Evolutionary conservation across 2,329 filamentous ascomycete genomes (phyloP), one percentile per base, ranked within the genome.

Genomic region (Pseudogymnoascus sp.): DNA sequence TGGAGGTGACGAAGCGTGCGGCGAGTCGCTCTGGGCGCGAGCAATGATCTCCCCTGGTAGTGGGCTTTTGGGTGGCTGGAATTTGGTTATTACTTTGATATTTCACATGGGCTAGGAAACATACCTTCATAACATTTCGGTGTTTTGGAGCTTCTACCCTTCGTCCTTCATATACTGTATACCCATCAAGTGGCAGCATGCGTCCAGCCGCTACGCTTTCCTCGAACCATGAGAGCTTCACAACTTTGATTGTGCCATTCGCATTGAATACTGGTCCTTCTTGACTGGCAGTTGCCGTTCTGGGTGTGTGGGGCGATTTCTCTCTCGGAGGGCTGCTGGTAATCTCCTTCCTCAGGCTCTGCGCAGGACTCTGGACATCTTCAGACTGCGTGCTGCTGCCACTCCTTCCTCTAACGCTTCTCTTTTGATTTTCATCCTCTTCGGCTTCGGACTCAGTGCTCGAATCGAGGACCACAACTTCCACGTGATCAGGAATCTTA

Each of bases 171-270:
- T 85, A 87, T 8, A 88, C 71, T 1, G 84, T 61, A 67, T 86
- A 88, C 0, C 76, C 72, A 1, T 79, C 73, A 5, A 81, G 65
- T 0, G 84, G 81, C 0, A 87, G 73, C 0, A 83, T 67, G 14
- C 67, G 66, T 1, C 77, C 78, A 25, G 75, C 72, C 14, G 76
- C 73, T 23, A 85, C 65, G 2, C 80, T 86, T 39, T 86, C 81
- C 3, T 75, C 78, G 25, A 87, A 79, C 86, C 86, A 89, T 1
- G 77, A 72, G 0, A 88, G 73, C 66, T 79, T 84, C n/a, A 87
- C 78, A 0, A 89, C 83, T 65, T 79, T 80, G 60, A 85, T 69
- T 1, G 70, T 75, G 28, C 71, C 65, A 13, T 41, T 62, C 19
- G 36, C n/a, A 37, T 66, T 37, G 25, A 61, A 61, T 41, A 8